Conservation (phyloP, 495 filamentous ascomycete genomes). For the Penicillium malachiteum region DNA sequence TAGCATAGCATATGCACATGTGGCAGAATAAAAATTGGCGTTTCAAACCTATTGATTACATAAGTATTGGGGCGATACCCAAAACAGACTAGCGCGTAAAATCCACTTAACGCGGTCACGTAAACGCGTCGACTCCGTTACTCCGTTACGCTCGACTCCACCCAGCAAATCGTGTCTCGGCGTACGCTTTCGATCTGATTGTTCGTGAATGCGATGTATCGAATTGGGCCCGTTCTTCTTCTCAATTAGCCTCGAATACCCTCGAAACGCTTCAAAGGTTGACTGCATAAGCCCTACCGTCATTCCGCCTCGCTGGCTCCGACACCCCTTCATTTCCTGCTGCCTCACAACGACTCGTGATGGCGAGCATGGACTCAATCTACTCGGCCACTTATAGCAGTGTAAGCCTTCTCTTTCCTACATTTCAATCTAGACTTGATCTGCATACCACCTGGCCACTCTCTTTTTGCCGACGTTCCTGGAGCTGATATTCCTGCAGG, state of each 20-base stretch:
- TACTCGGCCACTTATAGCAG: conserved; percentile 94
- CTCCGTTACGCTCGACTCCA: conserved; percentile 21
- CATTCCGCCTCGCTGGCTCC: not conserved
- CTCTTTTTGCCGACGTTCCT: not conserved
- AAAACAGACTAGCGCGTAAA: conserved; percentile 29
- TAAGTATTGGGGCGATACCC: no score
- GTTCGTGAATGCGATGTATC: conserved; percentile 17
- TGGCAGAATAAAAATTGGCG: no score
- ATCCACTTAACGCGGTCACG: conserved; percentile 31
- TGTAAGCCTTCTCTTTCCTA: conserved; percentile 52
- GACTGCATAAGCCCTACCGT: not conserved
- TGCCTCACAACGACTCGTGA: conserved; percentile 27
- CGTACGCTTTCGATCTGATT: conserved; percentile 8
- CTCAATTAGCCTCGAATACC: conserved; percentile 9
- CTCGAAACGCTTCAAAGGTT: not conserved
- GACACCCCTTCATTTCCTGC: conserved; percentile 22
- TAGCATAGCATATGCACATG: no score
- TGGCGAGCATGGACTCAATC: conserved; percentile 52
- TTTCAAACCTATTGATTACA: no score
- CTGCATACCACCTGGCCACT: not conserved
- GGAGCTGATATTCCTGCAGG: conserved; percentile 44
- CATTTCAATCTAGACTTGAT: no score
- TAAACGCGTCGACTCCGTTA: conserved; percentile 22
- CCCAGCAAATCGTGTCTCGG: conserved; percentile 19
- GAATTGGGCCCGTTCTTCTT: conserved; percentile 10